Evolutionary conservation across 2,329 filamentous ascomycete species (phyloP).

Genomic region (Aspergillus sp.): DNA sequence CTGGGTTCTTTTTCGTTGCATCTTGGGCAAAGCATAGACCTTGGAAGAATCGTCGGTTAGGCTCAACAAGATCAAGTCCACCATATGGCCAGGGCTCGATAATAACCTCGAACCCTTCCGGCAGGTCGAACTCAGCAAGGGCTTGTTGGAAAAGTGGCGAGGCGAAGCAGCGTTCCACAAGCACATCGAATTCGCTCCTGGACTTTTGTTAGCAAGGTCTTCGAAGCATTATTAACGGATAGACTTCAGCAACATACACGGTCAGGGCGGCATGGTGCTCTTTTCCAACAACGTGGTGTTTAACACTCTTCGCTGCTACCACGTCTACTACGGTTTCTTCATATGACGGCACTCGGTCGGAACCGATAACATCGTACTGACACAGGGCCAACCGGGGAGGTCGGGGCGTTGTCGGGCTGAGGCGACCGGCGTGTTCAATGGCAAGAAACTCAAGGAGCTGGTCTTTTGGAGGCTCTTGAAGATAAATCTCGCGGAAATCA

Average conservation of each 20-base stretch:
- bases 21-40: constrained; percentile 52
- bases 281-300: constrained; percentile 49
- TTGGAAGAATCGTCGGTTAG: constrained; percentile 54
- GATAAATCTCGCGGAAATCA: constrained; percentile 52
- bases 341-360: constrained; percentile 53
- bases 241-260: constrained; percentile 31
- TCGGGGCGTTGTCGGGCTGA: constrained; percentile 41
- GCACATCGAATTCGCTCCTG: constrained; percentile 49
- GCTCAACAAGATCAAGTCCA: constrained; percentile 49
- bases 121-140: constrained; percentile 52
- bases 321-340: constrained; percentile 56
- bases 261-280: constrained; percentile 51
- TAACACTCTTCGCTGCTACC: constrained; percentile 40
- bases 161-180: constrained; percentile 51
- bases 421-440: constrained; percentile 47
- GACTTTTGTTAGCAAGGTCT: neutral
- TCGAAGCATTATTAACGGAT: too few species aligned
- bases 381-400: constrained; percentile 54
- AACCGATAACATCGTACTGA: constrained; percentile 58
- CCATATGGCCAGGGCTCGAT: constrained; percentile 60
- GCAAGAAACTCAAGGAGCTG: constrained; percentile 50
- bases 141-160: constrained; percentile 55
- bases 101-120: constrained; percentile 56
- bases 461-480: constrained; percentile 52
- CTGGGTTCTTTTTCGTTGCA: constrained; percentile 44